Base-by-base conservation (phyloP, 2,329 filamentous ascomycete species). In the Fusarium napiforme region DNA sequence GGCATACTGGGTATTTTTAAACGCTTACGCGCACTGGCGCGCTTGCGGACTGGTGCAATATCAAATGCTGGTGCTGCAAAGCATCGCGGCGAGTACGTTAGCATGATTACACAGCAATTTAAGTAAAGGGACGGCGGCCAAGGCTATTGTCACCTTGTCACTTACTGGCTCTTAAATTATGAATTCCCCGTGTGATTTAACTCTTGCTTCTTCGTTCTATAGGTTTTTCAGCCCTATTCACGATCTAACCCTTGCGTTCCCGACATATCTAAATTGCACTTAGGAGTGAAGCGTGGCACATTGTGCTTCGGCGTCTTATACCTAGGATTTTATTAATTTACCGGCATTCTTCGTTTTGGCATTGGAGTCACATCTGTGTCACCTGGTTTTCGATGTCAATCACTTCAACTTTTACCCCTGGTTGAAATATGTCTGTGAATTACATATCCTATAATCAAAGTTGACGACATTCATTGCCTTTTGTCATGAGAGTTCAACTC, bases 1-100 rank as follows among this genome's bases (percentile, higher is more conserved):
- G 53, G 69, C 50, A 57, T 72, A 50, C 52, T 64, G 50, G 34
- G 23, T 55, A 55, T 69, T 50, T 49, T 73, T 40, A 62, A 57
- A 64, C 63, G 57, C 55, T 66, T 40, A 50, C 56, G 55, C 49
- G 64, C 21, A 53, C 36, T 62, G 52, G 56, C 61, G 37, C 60
- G 59, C 43, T 53, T 43, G 28, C 43, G 34, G 55, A 46, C 55
- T 30, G 32, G 39, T 49, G n/a, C 52, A 64, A 43, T 43, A 36
- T 28, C 60, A 34, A 37, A 52, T 62, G 58, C n/a, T 52, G 30
- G 32, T 72, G 34, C 58, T 57, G 39, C 16, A 21, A 42, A n/a
- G 55, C 42, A 57, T 47, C 18, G 40, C 55, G 16, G 46, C 46
- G 28, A 46, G 30, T 42, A 40, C 26, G 21, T 34, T 42, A 28